phyloP scores from a whole-genome alignment of 164 flowering plant species.

The Cinnamomum chago region DNA sequence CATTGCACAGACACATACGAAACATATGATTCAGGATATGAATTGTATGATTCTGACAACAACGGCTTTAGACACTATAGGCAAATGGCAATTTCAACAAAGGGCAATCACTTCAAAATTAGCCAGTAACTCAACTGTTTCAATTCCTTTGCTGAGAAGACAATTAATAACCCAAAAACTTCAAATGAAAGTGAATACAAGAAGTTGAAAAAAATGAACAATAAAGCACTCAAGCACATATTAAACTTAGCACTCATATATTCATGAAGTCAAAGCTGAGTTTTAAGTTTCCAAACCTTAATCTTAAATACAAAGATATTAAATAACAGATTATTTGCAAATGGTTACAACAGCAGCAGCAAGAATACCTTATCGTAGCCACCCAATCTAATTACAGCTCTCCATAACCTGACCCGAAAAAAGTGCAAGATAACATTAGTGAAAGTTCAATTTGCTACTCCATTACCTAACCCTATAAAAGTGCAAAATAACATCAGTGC shows the following conservation, averaged over 20 bases:
- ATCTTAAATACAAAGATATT: not conserved
- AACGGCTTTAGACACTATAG: no score
- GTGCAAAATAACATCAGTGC: conserved; percentile 7
- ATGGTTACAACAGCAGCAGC: not conserved
- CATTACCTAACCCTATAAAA: not conserved
- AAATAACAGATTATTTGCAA: not conserved
- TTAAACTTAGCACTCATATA: not conserved
- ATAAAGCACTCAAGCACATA: not conserved
- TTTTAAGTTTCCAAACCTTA: not conserved
- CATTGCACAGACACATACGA: no score
- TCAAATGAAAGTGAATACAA: no score
- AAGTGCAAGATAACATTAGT: conserved; percentile 11
- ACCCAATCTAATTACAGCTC: conserved; percentile 81
- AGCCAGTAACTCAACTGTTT: no score
- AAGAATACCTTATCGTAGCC: conserved; percentile 80
- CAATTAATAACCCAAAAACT: no score
- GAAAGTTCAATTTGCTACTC: not conserved
- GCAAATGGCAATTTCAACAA: no score
- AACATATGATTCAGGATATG: no score
- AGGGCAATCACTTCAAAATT: no score
- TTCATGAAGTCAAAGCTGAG: not conserved
- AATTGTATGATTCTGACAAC: no score
- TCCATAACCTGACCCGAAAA: conserved; percentile 61
- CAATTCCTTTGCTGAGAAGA: no score
- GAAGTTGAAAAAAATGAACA: no score